Conservation (phyloP, 106 monocot genomes). For the Acorus gramineus region DNA sequence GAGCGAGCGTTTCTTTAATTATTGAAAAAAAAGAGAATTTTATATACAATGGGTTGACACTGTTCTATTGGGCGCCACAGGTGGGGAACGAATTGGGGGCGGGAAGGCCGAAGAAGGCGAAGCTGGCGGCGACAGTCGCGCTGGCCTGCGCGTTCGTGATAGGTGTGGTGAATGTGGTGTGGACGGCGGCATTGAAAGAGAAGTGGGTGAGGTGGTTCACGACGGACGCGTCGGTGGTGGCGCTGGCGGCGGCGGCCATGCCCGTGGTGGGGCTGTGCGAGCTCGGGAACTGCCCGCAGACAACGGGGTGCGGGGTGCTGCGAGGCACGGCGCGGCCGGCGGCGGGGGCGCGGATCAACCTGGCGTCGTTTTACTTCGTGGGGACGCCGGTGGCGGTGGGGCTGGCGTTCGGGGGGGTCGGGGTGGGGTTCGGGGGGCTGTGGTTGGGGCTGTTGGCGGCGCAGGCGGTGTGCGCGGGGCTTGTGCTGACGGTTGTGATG, state of each 20-base stretch:
- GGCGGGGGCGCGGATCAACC: slow-evolving; percentile 57
- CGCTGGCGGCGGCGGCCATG: slow-evolving; percentile 54
- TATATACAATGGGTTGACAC: background rate
- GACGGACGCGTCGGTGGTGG: slow-evolving; percentile 36
- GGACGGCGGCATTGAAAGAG: slow-evolving; percentile 30
- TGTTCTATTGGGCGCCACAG: slow-evolving; percentile 11
- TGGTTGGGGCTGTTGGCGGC: slow-evolving; percentile 77
- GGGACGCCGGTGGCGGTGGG: slow-evolving; percentile 76
- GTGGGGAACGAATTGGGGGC: slow-evolving; percentile 84
- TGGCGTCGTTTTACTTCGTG: slow-evolving; percentile 72
- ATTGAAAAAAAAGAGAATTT: no score
- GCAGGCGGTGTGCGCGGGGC: slow-evolving; percentile 44
- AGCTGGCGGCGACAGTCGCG: slow-evolving; percentile 59
- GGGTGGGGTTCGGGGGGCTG: slow-evolving; percentile 56
- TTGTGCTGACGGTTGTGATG: slow-evolving; percentile 41
- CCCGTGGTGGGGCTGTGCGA: slow-evolving; percentile 75
- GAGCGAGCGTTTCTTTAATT: background rate
- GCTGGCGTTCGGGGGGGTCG: slow-evolving; percentile 38
- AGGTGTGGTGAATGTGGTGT: slow-evolving; percentile 32
- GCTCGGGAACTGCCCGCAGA: slow-evolving; percentile 88
- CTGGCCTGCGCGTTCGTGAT: slow-evolving; percentile 48
- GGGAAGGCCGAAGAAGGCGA: slow-evolving; percentile 47
- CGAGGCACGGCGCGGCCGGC: slow-evolving; percentile 73
- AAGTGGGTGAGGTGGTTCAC: slow-evolving; percentile 69
- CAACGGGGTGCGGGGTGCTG: slow-evolving; percentile 80